A percentile compares a stretch with the other conserved stretches of the same genome.
Conservation (phyloP, 2,329 filamentous ascomycete genomes). For the Fusarium miscanthi region DNA sequence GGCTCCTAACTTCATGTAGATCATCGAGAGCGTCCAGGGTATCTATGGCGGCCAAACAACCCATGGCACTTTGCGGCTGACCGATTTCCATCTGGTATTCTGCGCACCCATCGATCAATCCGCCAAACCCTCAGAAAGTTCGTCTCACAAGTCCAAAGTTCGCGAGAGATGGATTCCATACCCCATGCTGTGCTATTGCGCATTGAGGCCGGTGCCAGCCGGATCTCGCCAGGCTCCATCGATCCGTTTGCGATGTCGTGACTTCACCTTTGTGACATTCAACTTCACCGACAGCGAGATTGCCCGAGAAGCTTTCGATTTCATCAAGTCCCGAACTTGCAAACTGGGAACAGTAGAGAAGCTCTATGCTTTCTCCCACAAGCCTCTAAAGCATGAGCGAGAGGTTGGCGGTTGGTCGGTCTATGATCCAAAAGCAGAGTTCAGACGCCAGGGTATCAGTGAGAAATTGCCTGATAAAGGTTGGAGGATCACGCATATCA, state of each 20-base stretch:
- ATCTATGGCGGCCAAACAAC: constrained; percentile 69
- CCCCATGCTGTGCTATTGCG: constrained; percentile 87
- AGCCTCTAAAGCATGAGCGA: constrained; percentile 77
- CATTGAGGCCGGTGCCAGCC: constrained; percentile 77
- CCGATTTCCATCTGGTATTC: constrained; percentile 71
- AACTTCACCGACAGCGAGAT: constrained; percentile 80
- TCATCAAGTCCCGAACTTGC: constrained; percentile 83
- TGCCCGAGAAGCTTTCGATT: constrained; percentile 88
- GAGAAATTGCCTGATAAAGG: constrained; percentile 80
- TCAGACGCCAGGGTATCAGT: constrained; percentile 86
- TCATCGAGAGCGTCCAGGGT: constrained; percentile 69
- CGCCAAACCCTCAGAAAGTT: constrained; percentile 33
- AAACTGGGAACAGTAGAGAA: constrained; percentile 86
- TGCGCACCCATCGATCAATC: constrained; percentile 55
- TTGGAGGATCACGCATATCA: constrained; percentile 93
- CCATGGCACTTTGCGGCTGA: constrained; percentile 68
- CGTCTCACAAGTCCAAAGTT: constrained; percentile 46
- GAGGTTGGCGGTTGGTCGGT: constrained; percentile 82
- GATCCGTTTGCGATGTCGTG: constrained; percentile 88
- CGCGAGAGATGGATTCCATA: constrained; percentile 93
- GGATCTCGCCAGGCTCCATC: constrained; percentile 78
- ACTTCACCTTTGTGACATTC: constrained; percentile 94
- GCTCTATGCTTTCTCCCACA: constrained; percentile 90
- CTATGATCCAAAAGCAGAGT: constrained; percentile 89
- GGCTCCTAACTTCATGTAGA: constrained; percentile 48